phyloP scores from a whole-genome alignment of 768 basidiomycete genomes.

The Nevesoporus exiguus region DNA sequence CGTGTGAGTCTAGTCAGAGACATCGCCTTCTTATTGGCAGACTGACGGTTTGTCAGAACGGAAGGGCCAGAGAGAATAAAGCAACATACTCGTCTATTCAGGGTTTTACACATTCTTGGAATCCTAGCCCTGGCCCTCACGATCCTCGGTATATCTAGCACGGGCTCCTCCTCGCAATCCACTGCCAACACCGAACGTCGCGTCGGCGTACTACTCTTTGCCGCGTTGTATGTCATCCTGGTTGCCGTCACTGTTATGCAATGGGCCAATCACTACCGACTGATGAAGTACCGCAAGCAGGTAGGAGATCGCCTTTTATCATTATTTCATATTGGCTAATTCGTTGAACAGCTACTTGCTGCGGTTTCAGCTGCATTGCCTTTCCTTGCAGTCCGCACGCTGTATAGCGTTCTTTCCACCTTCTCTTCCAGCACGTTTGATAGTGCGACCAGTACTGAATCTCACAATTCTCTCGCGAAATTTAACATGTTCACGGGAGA shows the following conservation, averaged over 20 bases:
- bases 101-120: slow-evolving; percentile 30
- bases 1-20: slow-evolving; percentile 27
- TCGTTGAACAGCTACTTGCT: slow-evolving; percentile 45
- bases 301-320: slow-evolving; percentile 29
- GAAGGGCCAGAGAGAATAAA: slow-evolving; percentile 26
- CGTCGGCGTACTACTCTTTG: slow-evolving; percentile 34
- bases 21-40: not conserved
- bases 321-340: slow-evolving; percentile 9
- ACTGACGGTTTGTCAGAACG: slow-evolving; percentile 22
- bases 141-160: slow-evolving; percentile 31
- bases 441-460: slow-evolving; percentile 27
- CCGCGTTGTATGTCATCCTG: slow-evolving; percentile 40
- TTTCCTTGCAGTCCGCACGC: slow-evolving; percentile 47
- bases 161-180: slow-evolving; percentile 16
- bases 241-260: slow-evolving; percentile 45
- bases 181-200: slow-evolving; percentile 30
- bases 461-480: slow-evolving; percentile 39
- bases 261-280: slow-evolving; percentile 46
- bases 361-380: slow-evolving; percentile 56
- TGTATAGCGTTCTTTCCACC: slow-evolving; percentile 54
- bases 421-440: slow-evolving; percentile 48
- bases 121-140: slow-evolving; percentile 28
- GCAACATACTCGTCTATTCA: slow-evolving; percentile 13
- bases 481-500: slow-evolving; percentile 56
- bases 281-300: slow-evolving; percentile 26